Evolutionary conservation across 208 protist genomes (phyloP).

Genomic region (Acanthamoeba rhysodes): DNA sequence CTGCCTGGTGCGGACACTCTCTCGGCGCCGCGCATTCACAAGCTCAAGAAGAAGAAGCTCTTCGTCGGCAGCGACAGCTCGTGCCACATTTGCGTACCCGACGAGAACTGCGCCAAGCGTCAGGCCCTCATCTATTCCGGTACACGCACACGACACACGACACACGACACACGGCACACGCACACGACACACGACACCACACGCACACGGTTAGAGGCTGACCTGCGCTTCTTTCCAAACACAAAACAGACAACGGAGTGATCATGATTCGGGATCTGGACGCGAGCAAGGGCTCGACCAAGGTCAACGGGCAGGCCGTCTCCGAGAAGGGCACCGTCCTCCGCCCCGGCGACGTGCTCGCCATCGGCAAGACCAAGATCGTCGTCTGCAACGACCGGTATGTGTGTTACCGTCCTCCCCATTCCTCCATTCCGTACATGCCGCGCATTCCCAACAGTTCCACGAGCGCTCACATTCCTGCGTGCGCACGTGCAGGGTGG

Average conservation of each 20-base stretch:
- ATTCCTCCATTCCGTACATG: too few species aligned
- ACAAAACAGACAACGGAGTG: neutral
- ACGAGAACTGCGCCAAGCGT: neutral
- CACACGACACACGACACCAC: too few species aligned
- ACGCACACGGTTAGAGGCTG: too few species aligned
- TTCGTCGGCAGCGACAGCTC: neutral
- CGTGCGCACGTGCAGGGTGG: neutral
- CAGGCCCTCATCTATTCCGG: slow-evolving; percentile 26
- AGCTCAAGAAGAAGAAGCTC: slow-evolving; percentile 37
- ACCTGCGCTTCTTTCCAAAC: too few species aligned
- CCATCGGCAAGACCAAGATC: slow-evolving; percentile 46
- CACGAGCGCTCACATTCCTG: neutral
- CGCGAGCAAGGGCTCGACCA: neutral
- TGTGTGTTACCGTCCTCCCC: neutral
- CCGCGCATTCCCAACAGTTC: too few species aligned
- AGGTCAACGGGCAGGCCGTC: slow-evolving; percentile 16
- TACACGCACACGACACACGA: neutral
- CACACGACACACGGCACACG: too few species aligned
- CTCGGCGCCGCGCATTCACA: neutral
- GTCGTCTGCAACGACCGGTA: slow-evolving; percentile 44
- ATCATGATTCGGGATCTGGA: slow-evolving; percentile 18
- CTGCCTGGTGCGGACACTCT: neutral
- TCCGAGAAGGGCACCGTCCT: neutral
- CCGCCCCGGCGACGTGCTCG: slow-evolving; percentile 19
- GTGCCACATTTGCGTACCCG: neutral